A percentile compares a stretch with the other conserved stretches of the same genome.
Conservation (phyloP, 495 filamentous ascomycete genomes). For the Gamarada debralockiae region DNA sequence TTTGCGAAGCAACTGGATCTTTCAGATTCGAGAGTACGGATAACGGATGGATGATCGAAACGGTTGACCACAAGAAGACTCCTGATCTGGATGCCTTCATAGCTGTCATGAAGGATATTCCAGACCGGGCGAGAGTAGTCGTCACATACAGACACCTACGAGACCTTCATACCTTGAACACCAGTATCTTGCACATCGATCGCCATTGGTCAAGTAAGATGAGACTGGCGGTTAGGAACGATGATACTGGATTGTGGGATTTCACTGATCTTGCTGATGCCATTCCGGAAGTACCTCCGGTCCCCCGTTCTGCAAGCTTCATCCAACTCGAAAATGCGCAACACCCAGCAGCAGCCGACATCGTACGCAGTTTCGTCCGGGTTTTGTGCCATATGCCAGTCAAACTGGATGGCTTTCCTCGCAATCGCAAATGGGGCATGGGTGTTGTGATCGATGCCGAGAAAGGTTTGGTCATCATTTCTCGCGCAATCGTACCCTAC, state of each 20-base stretch:
- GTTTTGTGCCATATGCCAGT: constrained; percentile 88
- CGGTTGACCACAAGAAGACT: constrained; percentile 82
- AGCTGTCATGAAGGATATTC: constrained; percentile 84
- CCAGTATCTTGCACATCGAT: constrained; percentile 87
- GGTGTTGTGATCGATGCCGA: constrained; percentile 94
- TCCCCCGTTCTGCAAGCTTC: constrained; percentile 77
- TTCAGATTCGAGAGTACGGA: constrained; percentile 90
- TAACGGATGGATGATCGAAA: constrained; percentile 89
- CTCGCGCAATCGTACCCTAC: constrained; percentile 89
- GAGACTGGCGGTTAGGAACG: constrained; percentile 89
- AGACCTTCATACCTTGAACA: constrained; percentile 91
- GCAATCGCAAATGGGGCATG: constrained; percentile 88
- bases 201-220: constrained; percentile 94
- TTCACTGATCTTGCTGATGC: constrained; percentile 81
- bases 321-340: constrained; percentile 86
- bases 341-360: constrained; percentile 83
- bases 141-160: constrained; percentile 93
- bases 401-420: constrained; percentile 94
- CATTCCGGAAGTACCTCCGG: constrained; percentile 65
- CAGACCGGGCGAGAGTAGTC: constrained; percentile 85
- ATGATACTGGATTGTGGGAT: constrained; percentile 89
- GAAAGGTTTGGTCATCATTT: constrained; percentile 90
- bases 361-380: constrained; percentile 92
- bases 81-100: constrained; percentile 86
- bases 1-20: constrained; percentile 91